Evolutionary conservation across 345 rosid species (phyloP).

Genomic region (Heritiera littoralis): DNA sequence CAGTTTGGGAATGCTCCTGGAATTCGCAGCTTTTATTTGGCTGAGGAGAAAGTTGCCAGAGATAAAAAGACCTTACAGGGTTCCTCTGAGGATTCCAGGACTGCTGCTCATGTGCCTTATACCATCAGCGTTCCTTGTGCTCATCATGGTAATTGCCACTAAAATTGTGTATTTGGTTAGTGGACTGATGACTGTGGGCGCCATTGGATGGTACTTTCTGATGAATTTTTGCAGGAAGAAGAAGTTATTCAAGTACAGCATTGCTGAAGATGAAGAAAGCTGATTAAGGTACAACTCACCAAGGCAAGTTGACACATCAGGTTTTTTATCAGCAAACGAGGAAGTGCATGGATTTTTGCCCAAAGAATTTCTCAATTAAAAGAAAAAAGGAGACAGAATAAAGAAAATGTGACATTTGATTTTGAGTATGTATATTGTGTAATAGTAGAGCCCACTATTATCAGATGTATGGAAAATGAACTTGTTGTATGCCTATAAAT

Average conservation of each 20-base stretch:
- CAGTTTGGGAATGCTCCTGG: slow-evolving; percentile 75
- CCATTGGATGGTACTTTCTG: slow-evolving; percentile 61
- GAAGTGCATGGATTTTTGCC: no score
- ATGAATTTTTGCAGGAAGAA: slow-evolving; percentile 51
- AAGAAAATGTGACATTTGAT: no score
- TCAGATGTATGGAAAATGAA: no score
- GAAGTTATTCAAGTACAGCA: slow-evolving; percentile 44
- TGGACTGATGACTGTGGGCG: slow-evolving; percentile 63
- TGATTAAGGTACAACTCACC: no score
- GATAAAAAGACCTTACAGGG: slow-evolving; percentile 59
- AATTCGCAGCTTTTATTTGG: slow-evolving; percentile 73
- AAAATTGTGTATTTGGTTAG: slow-evolving; percentile 57
- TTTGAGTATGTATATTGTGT: no score
- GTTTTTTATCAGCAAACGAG: no score
- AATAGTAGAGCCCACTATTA: no score
- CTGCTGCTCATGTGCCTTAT: slow-evolving; percentile 59
- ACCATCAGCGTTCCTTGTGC: slow-evolving; percentile 55
- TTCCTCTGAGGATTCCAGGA: slow-evolving; percentile 56
- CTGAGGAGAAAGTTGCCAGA: slow-evolving; percentile 53
- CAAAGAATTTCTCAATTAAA: no score
- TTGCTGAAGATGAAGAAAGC: slow-evolving; percentile 20
- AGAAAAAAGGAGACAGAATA: no score
- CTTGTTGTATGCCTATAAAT: no score
- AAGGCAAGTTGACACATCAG: no score
- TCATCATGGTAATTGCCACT: slow-evolving; percentile 58